Conservation (phyloP, 2,329 filamentous ascomycete species). For the Penicillium verrucosum region DNA sequence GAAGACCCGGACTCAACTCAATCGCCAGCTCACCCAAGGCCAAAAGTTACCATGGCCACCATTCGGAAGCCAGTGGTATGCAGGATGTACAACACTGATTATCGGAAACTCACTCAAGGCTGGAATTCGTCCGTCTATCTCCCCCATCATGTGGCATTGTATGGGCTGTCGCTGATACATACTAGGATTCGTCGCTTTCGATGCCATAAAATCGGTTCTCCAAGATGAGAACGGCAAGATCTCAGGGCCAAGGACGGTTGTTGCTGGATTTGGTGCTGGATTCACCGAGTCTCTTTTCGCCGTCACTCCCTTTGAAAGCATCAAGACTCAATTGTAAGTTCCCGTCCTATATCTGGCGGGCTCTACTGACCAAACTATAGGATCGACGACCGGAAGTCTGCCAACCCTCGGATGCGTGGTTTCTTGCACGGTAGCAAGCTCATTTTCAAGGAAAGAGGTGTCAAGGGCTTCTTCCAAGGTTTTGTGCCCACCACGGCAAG, state of each 20-base stretch:
- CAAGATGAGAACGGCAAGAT: slow-evolving; percentile 83
- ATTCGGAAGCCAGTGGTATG: slow-evolving; percentile 94
- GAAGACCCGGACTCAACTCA: slow-evolving; percentile 92
- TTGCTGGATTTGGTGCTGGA: slow-evolving; percentile 91
- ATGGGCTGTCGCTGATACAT: neutral
- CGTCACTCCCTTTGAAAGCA: slow-evolving; percentile 95
- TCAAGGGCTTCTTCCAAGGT: slow-evolving; percentile 93
- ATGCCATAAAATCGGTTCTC: slow-evolving; percentile 83
- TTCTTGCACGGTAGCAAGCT: slow-evolving; percentile 87
- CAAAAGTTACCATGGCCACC: slow-evolving; percentile 93
- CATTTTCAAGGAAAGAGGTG: slow-evolving; percentile 81
- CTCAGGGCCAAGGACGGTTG: slow-evolving; percentile 82
- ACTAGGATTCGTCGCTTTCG: slow-evolving; percentile 86
- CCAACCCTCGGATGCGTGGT: slow-evolving; percentile 81
- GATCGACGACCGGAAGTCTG: slow-evolving; percentile 89
- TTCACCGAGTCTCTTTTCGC: slow-evolving; percentile 90
- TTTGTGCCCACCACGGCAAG: slow-evolving; percentile 92
- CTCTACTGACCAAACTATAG: slow-evolving; percentile 42
- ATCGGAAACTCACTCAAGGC: slow-evolving; percentile 97
- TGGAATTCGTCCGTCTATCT: slow-evolving; percentile 69
- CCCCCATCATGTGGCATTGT: neutral
- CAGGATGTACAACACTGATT: slow-evolving; percentile 93
- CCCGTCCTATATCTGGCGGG: neutral
- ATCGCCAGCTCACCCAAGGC: slow-evolving; percentile 72
- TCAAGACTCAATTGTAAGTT: slow-evolving; percentile 83